phyloP scores from a whole-genome alignment of 2,329 filamentous ascomycete species.

The Cylindrodendrum hubeiense region DNA sequence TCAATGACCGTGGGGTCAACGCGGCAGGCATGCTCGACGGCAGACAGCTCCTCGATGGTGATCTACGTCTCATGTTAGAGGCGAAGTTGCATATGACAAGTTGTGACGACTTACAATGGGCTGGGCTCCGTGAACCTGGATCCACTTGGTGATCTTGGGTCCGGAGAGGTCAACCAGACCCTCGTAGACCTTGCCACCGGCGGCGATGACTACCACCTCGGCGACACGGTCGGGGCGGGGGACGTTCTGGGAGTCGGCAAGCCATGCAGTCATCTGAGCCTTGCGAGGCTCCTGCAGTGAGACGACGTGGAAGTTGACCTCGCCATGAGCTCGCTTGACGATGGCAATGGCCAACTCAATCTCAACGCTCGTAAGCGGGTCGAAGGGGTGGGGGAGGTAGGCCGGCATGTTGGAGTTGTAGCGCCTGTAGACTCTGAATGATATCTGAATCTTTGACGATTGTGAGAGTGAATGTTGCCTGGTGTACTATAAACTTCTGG shows the following conservation, averaged over 20 bases:
- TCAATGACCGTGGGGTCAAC: constrained; percentile 90
- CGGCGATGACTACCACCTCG: constrained; percentile 85
- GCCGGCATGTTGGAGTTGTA: constrained; percentile 15
- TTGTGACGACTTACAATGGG: constrained; percentile 72
- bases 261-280: constrained; percentile 84
- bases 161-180: constrained; percentile 82
- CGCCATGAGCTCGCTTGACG: constrained; percentile 76
- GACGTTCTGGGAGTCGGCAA: constrained; percentile 71
- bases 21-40: constrained; percentile 81
- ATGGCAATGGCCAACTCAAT: constrained; percentile 79
- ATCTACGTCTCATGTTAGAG: constrained; percentile 64
- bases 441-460: constrained; percentile 11
- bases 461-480: constrained; percentile 12
- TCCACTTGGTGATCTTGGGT: constrained; percentile 79
- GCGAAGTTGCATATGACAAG: not conserved
- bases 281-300: constrained; percentile 89
- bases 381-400: constrained; percentile 43
- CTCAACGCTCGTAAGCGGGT: constrained; percentile 63
- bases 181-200: constrained; percentile 84
- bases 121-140: constrained; percentile 80
- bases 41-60: constrained; percentile 89
- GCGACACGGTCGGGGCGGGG: constrained; percentile 78
- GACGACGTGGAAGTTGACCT: constrained; percentile 88
- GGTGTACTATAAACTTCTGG: not conserved
- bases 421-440: constrained; percentile 6